A percentile compares a stretch with the other conserved stretches of the same genome.
Evolutionary conservation across 1,139 yeast genomes (phyloP).

Genomic region (Zygoascus sp.): DNA sequence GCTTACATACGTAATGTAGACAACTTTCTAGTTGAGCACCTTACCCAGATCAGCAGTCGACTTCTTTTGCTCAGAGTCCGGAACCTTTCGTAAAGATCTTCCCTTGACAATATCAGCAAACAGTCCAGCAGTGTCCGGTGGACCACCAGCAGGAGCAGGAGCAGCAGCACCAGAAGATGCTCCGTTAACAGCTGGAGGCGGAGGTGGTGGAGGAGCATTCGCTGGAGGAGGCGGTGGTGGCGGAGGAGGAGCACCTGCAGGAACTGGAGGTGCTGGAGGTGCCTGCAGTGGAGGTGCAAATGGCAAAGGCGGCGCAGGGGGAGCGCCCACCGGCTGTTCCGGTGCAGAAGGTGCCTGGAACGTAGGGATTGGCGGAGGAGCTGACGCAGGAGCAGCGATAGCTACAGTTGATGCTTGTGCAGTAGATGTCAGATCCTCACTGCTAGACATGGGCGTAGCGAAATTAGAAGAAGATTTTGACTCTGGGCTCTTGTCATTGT

Average conservation of each 20-base stretch:
- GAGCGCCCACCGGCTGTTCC: background rate
- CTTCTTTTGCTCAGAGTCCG: conserved; percentile 43
- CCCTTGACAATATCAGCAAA: conserved; percentile 58
- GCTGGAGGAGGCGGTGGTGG: conserved; percentile 27
- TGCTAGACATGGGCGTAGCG: conserved; percentile 16
- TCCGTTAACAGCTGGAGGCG: conserved; percentile 22
- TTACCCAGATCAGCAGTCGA: conserved; percentile 46
- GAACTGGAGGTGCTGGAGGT: conserved; percentile 17
- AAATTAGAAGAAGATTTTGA: conserved; percentile 13
- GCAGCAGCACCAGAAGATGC: conserved; percentile 26
- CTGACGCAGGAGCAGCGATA: conserved; percentile 15
- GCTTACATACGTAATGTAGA: background rate
- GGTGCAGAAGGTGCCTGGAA: background rate
- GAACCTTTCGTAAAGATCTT: conserved; percentile 46
- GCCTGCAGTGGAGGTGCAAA: conserved; percentile 21
- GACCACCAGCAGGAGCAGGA: conserved; percentile 29
- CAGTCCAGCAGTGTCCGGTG: conserved; percentile 44
- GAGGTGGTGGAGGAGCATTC: conserved; percentile 26
- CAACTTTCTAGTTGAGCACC: conserved; percentile 34
- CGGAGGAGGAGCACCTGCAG: conserved; percentile 22
- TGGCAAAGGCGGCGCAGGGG: conserved; percentile 19
- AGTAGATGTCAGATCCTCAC: conserved; percentile 18
- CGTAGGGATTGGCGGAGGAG: too few relatives aligned
- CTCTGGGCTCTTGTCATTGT: background rate
- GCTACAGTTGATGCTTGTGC: conserved; percentile 21